These are phyloP conservation scores for Tetraselmis chui DNA, from an alignment of 139 green algal species.

Conservation along the genomic window DNA sequence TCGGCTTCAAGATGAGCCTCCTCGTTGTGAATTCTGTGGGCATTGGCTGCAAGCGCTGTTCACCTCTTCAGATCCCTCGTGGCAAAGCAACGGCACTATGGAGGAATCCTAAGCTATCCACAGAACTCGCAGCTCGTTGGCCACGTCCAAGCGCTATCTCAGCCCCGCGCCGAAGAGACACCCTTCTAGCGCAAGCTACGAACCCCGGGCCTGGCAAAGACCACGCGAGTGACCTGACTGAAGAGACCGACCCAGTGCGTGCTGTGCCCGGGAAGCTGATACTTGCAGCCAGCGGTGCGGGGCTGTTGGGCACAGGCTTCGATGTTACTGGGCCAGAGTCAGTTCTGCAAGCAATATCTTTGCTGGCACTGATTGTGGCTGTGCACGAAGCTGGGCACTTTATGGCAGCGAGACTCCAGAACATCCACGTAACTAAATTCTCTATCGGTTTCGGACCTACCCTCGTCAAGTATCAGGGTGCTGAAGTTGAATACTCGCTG, in stretches of 20 bases:
- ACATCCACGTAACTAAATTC: constrained; percentile 94
- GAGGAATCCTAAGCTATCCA: too few species aligned
- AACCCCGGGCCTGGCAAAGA: too few species aligned
- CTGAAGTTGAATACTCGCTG: constrained; percentile 89
- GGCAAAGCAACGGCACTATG: too few species aligned
- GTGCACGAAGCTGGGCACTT: constrained; percentile 94
- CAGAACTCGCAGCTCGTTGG: too few species aligned
- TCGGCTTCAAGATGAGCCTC: too few species aligned
- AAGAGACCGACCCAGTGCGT: not conserved
- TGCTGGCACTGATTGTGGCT: constrained; percentile 81
- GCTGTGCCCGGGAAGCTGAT: not conserved
- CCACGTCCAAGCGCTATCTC: too few species aligned
- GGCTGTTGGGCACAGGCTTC: constrained; percentile 28
- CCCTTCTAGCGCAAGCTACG: too few species aligned
- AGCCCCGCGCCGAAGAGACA: too few species aligned
- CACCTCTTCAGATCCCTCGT: too few species aligned
- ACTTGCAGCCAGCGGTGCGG: not conserved
- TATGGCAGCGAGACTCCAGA: constrained; percentile 66
- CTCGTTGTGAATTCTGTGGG: too few species aligned
- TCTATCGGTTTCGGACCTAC: constrained; percentile 90
- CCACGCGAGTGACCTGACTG: too few species aligned
- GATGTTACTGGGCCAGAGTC: constrained; percentile 52
- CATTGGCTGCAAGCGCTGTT: too few species aligned
- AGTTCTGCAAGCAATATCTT: constrained; percentile 53
- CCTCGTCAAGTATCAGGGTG: constrained; percentile 59